Base-by-base conservation (phyloP, 1,284 basidiomycete species). In the Ceraceosorus guamensis region DNA sequence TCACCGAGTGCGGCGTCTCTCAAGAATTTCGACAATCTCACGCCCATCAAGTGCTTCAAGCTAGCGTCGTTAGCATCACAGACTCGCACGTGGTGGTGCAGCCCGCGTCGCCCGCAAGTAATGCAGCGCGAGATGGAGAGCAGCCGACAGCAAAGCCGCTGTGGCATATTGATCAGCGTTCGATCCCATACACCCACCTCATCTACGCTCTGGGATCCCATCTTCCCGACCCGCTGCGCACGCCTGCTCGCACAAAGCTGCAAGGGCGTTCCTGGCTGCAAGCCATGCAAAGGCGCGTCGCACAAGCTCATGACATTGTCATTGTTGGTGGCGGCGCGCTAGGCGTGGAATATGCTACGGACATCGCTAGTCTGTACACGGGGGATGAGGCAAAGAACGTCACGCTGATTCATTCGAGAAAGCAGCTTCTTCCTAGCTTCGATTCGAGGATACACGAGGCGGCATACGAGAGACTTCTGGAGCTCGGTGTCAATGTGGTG, bases 251-350 rank as follows among this genome's bases (percentile, higher is more conserved):
- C 31, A 66, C 65, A 16, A 76, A 76, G 58, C 35, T 50, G 7
- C 58, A 68, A 13, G 71, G 73, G 18, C 53, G 69, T 10, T 7
- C 48, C 18, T 75, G 71, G 73, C 73, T 76, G 71, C 50, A 55
- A 30, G 48, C 62, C 33, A 62, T 64, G 10, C 71, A 76, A 49
- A 43, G 58, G 8, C 65, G 70, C 16, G 57, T 76, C 50, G 59
- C 60, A 33, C 55, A 53, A 1, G 68, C 69, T 14, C 45, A 67
- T 41, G 65, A 73, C 41, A 67, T 75, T 39, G 66, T 76, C 4
- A 56, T 76, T 10, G 69, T 76, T 1, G 73, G 73, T 16, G 73
- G 73, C n/a, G 73, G 73, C 34, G 72, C 73, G 45, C 59, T 76
- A 3, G 73, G 73, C 39, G 72, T 76, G 1, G 65, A 76, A 48